phyloP scores from a whole-genome alignment of 805 yeast species.

The Ogataea nonfermentans region DNA sequence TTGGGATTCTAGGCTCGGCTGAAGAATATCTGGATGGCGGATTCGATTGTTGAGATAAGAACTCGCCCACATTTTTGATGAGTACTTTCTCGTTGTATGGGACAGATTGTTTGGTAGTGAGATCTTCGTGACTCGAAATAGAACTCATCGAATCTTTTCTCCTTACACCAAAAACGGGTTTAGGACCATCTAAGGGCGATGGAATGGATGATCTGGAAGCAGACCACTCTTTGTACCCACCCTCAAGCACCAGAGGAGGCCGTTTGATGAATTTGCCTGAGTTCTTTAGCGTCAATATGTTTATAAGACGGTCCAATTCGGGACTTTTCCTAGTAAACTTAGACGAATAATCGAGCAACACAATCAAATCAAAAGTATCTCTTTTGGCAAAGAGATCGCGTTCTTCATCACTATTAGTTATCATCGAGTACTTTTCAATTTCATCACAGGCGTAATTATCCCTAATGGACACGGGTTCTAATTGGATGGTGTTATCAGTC shows the following conservation, averaged over 20 bases:
- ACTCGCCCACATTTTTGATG: slow-evolving; percentile 24
- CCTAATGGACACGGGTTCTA: slow-evolving; percentile 68
- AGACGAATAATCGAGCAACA: slow-evolving; percentile 56
- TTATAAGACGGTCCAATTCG: slow-evolving; percentile 33
- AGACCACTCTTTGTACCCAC: slow-evolving; percentile 69
- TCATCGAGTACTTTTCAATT: slow-evolving; percentile 58
- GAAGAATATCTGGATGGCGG: slow-evolving; percentile 18
- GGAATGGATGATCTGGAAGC: slow-evolving; percentile 17
- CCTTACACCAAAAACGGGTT: slow-evolving; percentile 18
- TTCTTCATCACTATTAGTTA: slow-evolving; percentile 57
- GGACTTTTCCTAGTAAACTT: slow-evolving; percentile 17
- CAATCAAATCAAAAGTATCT: slow-evolving; percentile 56
- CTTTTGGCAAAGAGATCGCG: slow-evolving; percentile 52
- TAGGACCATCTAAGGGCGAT: slow-evolving; percentile 23
- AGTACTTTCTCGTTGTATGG: slow-evolving; percentile 20
- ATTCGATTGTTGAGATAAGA: slow-evolving; percentile 15
- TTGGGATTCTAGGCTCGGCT: slow-evolving; percentile 2
- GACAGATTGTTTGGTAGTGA: slow-evolving; percentile 10
- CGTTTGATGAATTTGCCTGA: slow-evolving; percentile 37
- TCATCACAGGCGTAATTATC: slow-evolving; percentile 56
- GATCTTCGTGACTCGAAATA: slow-evolving; percentile 15
- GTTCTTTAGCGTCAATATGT: slow-evolving; percentile 39
- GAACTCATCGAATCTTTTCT: slow-evolving; percentile 15
- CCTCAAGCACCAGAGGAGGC: slow-evolving; percentile 46
- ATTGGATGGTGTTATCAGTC: slow-evolving; percentile 57